Percentiles rank a stretch among this genome's conserved stretches.
These are phyloP conservation scores for Aspergillus kassunensis DNA, from an alignment of 495 filamentous ascomycete genomes.

Conservation along the genomic window DNA sequence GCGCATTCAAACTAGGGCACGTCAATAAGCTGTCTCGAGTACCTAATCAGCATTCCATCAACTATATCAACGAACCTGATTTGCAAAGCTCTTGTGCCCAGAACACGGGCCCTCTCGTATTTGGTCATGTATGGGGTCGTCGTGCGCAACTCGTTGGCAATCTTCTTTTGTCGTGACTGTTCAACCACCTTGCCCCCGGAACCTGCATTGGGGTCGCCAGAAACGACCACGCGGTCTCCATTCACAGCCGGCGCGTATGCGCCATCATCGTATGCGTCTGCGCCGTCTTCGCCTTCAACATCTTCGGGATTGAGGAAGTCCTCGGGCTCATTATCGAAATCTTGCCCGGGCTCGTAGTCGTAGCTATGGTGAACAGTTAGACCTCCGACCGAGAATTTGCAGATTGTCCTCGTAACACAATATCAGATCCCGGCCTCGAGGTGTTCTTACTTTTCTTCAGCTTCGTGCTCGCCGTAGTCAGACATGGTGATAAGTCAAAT, in stretches of 20 bases:
- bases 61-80: slow-evolving; percentile 78
- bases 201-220: slow-evolving; percentile 71
- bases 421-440: not conserved
- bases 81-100: slow-evolving; percentile 90
- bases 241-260: slow-evolving; percentile 44
- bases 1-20: slow-evolving; percentile 82
- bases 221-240: slow-evolving; percentile 60
- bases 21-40: slow-evolving; percentile 4
- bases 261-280: slow-evolving; percentile 52
- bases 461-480: slow-evolving; percentile 74
- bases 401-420: no score
- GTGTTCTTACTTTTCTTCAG: slow-evolving; percentile 48
- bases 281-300: slow-evolving; percentile 35
- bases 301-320: slow-evolving; percentile 49
- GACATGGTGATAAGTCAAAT: slow-evolving; percentile 59
- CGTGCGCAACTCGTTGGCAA: slow-evolving; percentile 79
- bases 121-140: slow-evolving; percentile 99
- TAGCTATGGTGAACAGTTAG: slow-evolving; percentile 31
- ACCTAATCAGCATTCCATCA: not conserved
- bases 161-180: slow-evolving; percentile 79
- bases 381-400: no score
- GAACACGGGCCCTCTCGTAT: slow-evolving; percentile 89
- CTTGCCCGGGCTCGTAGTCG: slow-evolving; percentile 56
- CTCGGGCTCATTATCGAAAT: slow-evolving; percentile 60
- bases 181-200: slow-evolving; percentile 49